Base-by-base conservation (phyloP, 179 eudicot species). In the Dionaea muscipula region DNA sequence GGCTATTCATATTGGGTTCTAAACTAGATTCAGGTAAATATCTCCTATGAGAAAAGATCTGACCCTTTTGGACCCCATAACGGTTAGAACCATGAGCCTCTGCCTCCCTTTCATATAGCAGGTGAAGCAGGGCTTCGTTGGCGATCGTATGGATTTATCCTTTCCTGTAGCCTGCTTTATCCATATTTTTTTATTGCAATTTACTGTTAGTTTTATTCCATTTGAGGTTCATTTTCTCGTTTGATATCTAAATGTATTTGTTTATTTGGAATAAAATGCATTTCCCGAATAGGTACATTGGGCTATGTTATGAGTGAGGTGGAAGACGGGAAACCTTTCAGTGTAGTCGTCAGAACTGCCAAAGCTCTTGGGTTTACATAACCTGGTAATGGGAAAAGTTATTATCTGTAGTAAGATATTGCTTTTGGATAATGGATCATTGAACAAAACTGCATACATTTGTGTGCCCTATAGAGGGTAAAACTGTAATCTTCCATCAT, bases 281-380 rank as follows among this genome's bases (percentile, higher is more conserved):
- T 56, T 49, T 50, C 45, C 36, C 51, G 54, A 24, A 57, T 53
- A 86, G 97, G 97, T 70, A 90, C 97, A 23, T 65, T 90, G 71
- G 97, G 97, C 31, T 90, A 80, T 63, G 94, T 90, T 61, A 86
- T 86, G 97, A 90, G 97, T 56, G 94, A 90, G 68, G 66, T 86
- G 41, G 95, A 86, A 78, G 85, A 74, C 61, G 95, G 95, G 60
- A 90, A 81, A 66, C 91, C 84, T 39, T 78, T 90, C 55, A 90
- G 97, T 74, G 62, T 84, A 68, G 97, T 90, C 61, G 95, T 86
- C 47, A 81, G 69, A 75, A 67, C 85, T 71, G 97, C 97, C 26
- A 90, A 81, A 75, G 60, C 51, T 56, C 94, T 86, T 56, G 97
- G 97, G 36, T 90, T 81, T 70, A 90, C 97, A 56, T 95, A 90